Base-by-base conservation (phyloP, 305 asterid genomes). In the Solanum hybrid region DNA sequence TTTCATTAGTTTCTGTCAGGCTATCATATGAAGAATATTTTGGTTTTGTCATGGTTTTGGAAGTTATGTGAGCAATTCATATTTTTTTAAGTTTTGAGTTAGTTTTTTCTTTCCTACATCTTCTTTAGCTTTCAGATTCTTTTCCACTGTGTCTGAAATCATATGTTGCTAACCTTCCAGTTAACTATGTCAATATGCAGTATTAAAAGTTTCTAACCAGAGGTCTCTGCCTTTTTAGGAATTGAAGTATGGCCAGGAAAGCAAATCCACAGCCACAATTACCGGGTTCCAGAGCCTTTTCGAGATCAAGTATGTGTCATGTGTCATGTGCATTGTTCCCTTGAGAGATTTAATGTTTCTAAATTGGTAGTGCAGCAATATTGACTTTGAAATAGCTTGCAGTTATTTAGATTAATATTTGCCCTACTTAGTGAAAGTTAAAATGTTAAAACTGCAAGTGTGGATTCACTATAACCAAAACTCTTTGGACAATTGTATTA, bases 261-360 rank as follows among this genome's bases (percentile, higher is more conserved):
- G 93, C 99, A 96, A 94, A 95, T 96, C 87, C 98, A 97, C 86
- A 96, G 99, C 91, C 99, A 97, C 94, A 97, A 96, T 92, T 97
- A 97, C 91, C 97, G 98, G 6, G 93, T 93, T 77, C 98, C 99
- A 33, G 99, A 96, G 86, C 96, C 95, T 84, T 96, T 94, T 90
- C 93, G 87, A 87, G 93, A 95, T 92, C 97, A 96, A 93, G 98
- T 96, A 95, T 91, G 98, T 92, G 69, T 7, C 67, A 51, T 51
- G 64, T 51, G 22, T 81, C 94, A 87, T 88, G 92, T 92, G 90
- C 89, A 85, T 77, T 88, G n/a, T 74, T 88, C 89, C 90, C 42
- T 82, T 28, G 18, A 42, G 28, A 61, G 88, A 16, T 26, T 87
- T 35, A 89, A 51, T 75, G 29, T 76, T 46, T 40, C 67, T 76